Base-by-base conservation (phyloP, 2,329 filamentous ascomycete genomes). In the Purpureocillium lavendulum region DNA sequence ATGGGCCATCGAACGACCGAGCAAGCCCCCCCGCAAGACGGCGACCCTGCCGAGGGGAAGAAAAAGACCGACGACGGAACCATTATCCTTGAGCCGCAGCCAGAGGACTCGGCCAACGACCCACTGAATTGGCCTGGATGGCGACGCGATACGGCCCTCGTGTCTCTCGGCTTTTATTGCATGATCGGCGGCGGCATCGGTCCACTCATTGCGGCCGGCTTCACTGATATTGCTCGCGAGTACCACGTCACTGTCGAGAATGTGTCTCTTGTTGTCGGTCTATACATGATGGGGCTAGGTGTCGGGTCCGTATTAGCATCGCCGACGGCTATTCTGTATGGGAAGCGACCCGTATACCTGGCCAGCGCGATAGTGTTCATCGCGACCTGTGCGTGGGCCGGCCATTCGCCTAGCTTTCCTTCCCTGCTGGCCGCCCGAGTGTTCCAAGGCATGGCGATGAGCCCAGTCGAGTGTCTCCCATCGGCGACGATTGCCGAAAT, bases 401-500 rank as follows among this genome's bases (percentile, higher is more conserved):
- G 87, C 12, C 57, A 79, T n/a, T 90, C 88, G 3, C 85, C 84
- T 1, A 87, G 71, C 50, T 96, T 90, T 55, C 60, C 73, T 2
- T 94, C 87, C 9, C 71, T 97, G 30, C 69, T 94, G 6, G 60
- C 88, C 8, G 90, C 87, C 18, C 77, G 90, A 39, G 80, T 97
- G 35, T 83, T 96, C 45, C 87, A 94, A 59, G 92, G 90, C 4
- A 70, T 96, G 9, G 83, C 88, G 1, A 82, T 96, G 36, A 92
- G 86, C 48, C 87, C 88, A 0, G 87, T 95, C 8, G 90, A 97
- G 59, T 94, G 88, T 54, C 71, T 97, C 24, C 90, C 90, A 0
- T 94, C 87, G 4, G 89, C 90, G 13, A 95, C 88, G 0, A 90
- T 97, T 52, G 88, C 89, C 4, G 90, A 97, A 60, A 96, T 97